Percentiles rank a stretch among this genome's conserved stretches.
Evolutionary conservation across 73 alveolate species (phyloP).

Genomic region (Paramecium sonneborni): DNA sequence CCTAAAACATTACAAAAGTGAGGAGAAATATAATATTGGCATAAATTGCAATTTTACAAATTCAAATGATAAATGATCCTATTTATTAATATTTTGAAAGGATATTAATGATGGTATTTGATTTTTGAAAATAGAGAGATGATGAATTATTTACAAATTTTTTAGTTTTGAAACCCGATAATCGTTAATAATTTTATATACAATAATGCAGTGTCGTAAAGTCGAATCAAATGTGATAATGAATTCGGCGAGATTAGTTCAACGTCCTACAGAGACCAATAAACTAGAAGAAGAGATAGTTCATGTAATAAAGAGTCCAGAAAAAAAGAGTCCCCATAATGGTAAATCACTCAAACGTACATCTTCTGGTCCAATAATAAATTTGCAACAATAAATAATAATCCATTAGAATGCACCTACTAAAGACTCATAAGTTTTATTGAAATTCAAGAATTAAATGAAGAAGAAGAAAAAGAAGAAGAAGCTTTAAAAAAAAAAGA

Average conservation of each 20-base stretch:
- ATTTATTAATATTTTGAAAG: background rate
- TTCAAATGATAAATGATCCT: background rate
- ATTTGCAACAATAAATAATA: constrained; percentile 21
- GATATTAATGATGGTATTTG: background rate
- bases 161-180: background rate
- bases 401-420: constrained; percentile 5
- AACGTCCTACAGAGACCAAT: background rate
- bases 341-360: constrained; percentile 1
- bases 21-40: background rate
- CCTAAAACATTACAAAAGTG: background rate
- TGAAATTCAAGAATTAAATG: background rate
- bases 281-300: constrained; percentile 30
- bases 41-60: background rate
- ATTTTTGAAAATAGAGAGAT: background rate
- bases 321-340: background rate
- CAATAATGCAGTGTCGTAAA: constrained; percentile 27
- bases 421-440: background rate
- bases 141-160: background rate
- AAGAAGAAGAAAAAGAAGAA: constrained; percentile 42
- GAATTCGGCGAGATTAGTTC: constrained; percentile 16
- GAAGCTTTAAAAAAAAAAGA: background rate
- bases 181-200: constrained; percentile 31
- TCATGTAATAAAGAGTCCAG: constrained; percentile 27
- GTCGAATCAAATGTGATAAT: constrained; percentile 10
- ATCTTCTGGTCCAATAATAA: constrained; percentile 18